Conservation (phyloP, 1,284 basidiomycete species). For the Vanrija sp. region DNA sequence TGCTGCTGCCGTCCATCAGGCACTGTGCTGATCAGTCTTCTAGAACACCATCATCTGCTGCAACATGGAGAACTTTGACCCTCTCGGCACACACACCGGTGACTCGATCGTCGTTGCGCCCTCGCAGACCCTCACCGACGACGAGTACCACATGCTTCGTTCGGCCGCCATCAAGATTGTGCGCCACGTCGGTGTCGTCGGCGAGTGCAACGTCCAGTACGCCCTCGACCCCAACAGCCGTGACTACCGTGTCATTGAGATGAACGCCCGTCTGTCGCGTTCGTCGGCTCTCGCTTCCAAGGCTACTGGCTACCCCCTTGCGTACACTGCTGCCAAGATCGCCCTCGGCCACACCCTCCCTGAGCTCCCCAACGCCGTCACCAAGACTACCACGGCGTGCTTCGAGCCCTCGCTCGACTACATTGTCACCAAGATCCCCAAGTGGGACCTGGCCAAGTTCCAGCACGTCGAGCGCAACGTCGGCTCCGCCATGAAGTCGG, state of each 20-base stretch:
- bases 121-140: constrained; percentile 94
- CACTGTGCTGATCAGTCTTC: not conserved
- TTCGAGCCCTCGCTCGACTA: constrained; percentile 99
- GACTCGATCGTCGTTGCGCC: constrained; percentile 99
- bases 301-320: constrained; percentile 97
- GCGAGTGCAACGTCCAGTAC: constrained; percentile 92
- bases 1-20: not conserved
- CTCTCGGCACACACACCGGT: constrained; percentile 98
- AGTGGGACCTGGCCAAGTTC: constrained; percentile 99
- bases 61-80: constrained; percentile 99
- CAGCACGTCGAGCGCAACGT: constrained; percentile 91
- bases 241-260: constrained; percentile 98
- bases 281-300: constrained; percentile 93
- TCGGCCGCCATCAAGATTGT: constrained; percentile 96
- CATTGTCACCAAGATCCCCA: constrained; percentile 99
- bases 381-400: constrained; percentile 98
- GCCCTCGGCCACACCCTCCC: constrained; percentile 98
- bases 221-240: constrained; percentile 87
- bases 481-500: constrained; percentile 98
- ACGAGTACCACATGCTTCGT: constrained; percentile 98
- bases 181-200: constrained; percentile 94
- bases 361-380: constrained; percentile 97
- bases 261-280: constrained; percentile 76
- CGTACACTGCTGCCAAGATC: constrained; percentile 98
- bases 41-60: constrained; percentile 88